Evolutionary conservation across 139 green algal species (phyloP), one percentile per base, ranked within the genome.

Genomic region (Pycnococcus provasolii): DNA sequence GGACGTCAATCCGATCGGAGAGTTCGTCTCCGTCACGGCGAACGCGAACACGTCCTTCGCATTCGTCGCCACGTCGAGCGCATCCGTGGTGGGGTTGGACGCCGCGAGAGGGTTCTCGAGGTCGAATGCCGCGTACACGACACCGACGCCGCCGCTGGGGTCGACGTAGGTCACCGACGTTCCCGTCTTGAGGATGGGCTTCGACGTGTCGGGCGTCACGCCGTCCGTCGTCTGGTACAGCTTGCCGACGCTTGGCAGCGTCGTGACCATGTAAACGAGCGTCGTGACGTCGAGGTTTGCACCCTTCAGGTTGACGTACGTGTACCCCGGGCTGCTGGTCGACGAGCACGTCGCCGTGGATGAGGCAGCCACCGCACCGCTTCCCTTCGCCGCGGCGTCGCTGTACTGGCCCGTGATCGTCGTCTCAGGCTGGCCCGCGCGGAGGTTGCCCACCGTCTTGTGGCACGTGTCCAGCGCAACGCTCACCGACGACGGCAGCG

Each of bases 171-270:
- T 45, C 57, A 63, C n/a, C n/a, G 9, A 13, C 8, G 26, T 13
- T 9, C 15, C 9, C 9, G 57, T 9, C 57, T 9, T 63, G n/a
- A 40, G 9, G 26, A 63, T 63, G 57, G 57, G 57, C 57, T 45
- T 13, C 57, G 26, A 45, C 26, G 26, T 26, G 26, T 26, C 26
- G 26, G 57, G 57, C 15, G n/a, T 42, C 15, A 63, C 57, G 57
- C 57, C 57, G 15, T 63, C 57, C 57, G 15, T 63, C 15, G 57
- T 63, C 57, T 39, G n/a, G 57, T 45, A 63, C 15, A 63, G 57
- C n/a, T 26, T 42, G 57, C 57, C 57, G 9, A 40, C 13, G n/a
- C 9, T 42, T 26, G 57, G 57, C n/a, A 63, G 57, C 8, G 57
- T 63, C 9, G 57, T 40, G 15, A 63, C 26, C 13, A 63, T 42